These are phyloP conservation scores for Santalum album DNA, from an alignment of 164 flowering plant species.

Conservation along the genomic window DNA sequence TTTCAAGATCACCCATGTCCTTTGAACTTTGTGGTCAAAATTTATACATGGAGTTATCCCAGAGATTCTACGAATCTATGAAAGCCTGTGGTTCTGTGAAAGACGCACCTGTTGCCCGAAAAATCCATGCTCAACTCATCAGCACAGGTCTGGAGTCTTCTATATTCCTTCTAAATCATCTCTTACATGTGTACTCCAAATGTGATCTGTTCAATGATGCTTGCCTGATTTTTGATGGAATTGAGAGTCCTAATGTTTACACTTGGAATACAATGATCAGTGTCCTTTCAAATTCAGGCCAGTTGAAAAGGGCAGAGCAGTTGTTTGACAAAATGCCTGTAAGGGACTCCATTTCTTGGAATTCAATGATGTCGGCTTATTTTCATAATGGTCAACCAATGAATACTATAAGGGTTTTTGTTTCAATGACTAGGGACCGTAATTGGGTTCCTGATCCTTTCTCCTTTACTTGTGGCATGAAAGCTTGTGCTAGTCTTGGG, in stretches of 20 bases:
- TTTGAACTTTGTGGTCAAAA: background rate
- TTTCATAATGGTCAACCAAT: slow-evolving; percentile 18
- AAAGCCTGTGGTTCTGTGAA: slow-evolving; percentile 18
- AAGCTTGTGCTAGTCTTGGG: slow-evolving; percentile 34
- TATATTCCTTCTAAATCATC: slow-evolving; percentile 41
- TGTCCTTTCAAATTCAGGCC: slow-evolving; percentile 22
- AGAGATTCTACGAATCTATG: slow-evolving; percentile 28
- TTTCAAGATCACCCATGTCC: no score
- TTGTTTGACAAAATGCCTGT: slow-evolving; percentile 47
- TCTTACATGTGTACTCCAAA: slow-evolving; percentile 32
- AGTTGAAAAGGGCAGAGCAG: slow-evolving; percentile 19
- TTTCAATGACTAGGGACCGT: slow-evolving; percentile 19
- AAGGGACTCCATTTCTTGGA: slow-evolving; percentile 48
- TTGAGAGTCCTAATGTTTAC: slow-evolving; percentile 24
- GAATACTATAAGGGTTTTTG: slow-evolving; percentile 23
- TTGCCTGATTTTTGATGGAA: slow-evolving; percentile 15
- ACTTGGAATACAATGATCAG: slow-evolving; percentile 34
- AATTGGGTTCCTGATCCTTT: slow-evolving; percentile 15
- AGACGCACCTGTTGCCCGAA: slow-evolving; percentile 13
- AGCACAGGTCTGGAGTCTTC: slow-evolving; percentile 28
- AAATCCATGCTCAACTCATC: slow-evolving; percentile 36
- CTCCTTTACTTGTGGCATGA: slow-evolving; percentile 37
- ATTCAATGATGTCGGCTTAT: slow-evolving; percentile 37
- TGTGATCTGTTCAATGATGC: slow-evolving; percentile 31
- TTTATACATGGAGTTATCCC: slow-evolving; percentile 25